Base-by-base conservation (phyloP, 1,139 yeast species). In the Yamadazyma trypodendri region DNA sequence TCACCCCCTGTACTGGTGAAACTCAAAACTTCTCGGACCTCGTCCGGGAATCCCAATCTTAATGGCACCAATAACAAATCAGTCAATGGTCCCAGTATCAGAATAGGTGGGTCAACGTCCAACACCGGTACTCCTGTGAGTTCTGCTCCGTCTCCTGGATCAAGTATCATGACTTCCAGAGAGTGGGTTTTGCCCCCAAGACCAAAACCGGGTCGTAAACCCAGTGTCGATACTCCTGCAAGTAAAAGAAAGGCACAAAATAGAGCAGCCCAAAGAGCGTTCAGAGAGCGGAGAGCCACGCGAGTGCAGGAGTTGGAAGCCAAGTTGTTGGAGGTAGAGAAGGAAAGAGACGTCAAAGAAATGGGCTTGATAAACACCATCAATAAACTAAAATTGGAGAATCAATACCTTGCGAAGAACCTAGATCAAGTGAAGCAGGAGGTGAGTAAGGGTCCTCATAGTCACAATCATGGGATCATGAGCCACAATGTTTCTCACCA, bases 241-340 rank as follows among this genome's bases (percentile, higher is more conserved):
- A 75, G 82, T 31, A 85, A 86, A 55, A 68, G 96, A 41, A 88
- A 89, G 61, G 95, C 96, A 0, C 97, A 90, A 62, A 90, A 90
- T 57, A 71, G 97, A 42, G 96, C 95, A 18, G 97, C 97, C 2
- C 97, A 89, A 63, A 63, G 97, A 39, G 97, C 97, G 0, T 90
- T 89, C 62, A 63, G 95, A 44, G 88, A 87, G 59, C 65, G 94
- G 50, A 61, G 94, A 51, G 95, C 95, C 14, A 81, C 78, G 8
- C 50, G 79, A 41, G 77, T 75, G 20, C 77, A 74, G 50, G 75
- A 69, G 47, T 50, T 69, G 38, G 73, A 72, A 51, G 61, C 60
- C 41, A 62, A 70, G 55, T 53, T 74, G 60, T 65, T 77, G 55
- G 84, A 79, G 47, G 75, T 85, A 28, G 86, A 81, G 50, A 75